A percentile compares a stretch with the other conserved stretches of the same genome.
Conservation (phyloP, 257 asterid genomes). For the Plectranthus barbatus region DNA sequence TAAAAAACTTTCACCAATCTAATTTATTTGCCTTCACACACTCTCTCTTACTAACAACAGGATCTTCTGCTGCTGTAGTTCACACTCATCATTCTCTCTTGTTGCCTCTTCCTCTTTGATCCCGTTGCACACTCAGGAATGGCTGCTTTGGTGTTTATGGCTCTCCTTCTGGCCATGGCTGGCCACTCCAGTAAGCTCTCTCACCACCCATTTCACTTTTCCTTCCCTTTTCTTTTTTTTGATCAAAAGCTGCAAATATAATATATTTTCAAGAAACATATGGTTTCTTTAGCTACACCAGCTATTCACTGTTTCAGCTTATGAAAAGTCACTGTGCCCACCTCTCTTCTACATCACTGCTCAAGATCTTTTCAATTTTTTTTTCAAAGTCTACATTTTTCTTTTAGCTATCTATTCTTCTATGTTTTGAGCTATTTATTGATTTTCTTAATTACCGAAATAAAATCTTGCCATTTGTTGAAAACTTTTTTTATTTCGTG, state of each 20-base stretch:
- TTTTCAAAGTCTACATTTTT: too few species aligned
- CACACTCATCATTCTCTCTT: background rate
- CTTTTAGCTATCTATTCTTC: background rate
- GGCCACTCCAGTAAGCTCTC: constrained; percentile 54
- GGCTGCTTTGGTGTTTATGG: constrained; percentile 27
- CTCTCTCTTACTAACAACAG: background rate
- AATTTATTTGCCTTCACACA: background rate
- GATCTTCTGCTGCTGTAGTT: constrained; percentile 6
- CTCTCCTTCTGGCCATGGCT: constrained; percentile 63
- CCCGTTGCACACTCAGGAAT: background rate
- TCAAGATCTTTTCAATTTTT: background rate
- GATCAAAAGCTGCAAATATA: background rate
- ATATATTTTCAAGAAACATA: background rate
- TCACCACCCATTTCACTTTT: background rate
- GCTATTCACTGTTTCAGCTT: too few species aligned
- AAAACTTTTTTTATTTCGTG: too few species aligned
- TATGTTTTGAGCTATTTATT: too few species aligned
- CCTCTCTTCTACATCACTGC: background rate
- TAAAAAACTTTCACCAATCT: constrained; percentile 1
- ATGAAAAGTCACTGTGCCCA: background rate
- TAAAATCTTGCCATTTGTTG: too few species aligned
- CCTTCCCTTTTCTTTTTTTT: background rate
- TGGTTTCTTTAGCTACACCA: too few species aligned
- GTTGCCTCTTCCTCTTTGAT: constrained; percentile 4
- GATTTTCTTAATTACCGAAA: too few species aligned